Evolutionary conservation across 2,329 filamentous ascomycete genomes (phyloP).

Genomic region (Fusarium sp.): DNA sequence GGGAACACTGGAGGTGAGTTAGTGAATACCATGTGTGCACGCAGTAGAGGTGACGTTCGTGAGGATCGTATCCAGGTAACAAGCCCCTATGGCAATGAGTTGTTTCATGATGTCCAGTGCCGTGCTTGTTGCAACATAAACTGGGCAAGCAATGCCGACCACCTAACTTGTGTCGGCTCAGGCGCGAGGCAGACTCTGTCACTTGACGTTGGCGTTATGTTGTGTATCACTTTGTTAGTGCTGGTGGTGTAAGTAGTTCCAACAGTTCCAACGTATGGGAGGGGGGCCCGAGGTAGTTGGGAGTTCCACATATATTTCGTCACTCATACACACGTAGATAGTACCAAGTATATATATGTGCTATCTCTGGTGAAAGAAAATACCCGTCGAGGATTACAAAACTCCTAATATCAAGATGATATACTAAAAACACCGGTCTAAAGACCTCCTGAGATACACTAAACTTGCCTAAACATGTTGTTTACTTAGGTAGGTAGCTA

Average conservation of each 20-base stretch:
- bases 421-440: neutral
- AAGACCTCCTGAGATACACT: neutral
- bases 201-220: neutral
- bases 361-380: neutral
- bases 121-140: neutral
- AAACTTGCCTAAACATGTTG: neutral
- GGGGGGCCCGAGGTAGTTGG: neutral
- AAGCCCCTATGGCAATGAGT: constrained; percentile 72
- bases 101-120: constrained; percentile 55
- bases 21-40: constrained; percentile 1
- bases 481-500: neutral
- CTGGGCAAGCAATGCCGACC: neutral
- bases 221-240: neutral
- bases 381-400: neutral
- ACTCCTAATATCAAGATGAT: neutral
- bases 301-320: constrained; percentile 25
- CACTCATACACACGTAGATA: neutral
- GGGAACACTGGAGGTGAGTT: constrained; percentile 61
- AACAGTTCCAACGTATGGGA: neutral
- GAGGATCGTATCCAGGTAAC: constrained; percentile 76
- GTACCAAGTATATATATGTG: neutral
- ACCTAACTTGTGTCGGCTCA: neutral
- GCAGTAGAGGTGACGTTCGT: constrained; percentile 56
- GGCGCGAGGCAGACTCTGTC: neutral
- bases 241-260: neutral